Conservation (phyloP, 495 filamentous ascomycete genomes). For the Geopyxis carbonaria region DNA sequence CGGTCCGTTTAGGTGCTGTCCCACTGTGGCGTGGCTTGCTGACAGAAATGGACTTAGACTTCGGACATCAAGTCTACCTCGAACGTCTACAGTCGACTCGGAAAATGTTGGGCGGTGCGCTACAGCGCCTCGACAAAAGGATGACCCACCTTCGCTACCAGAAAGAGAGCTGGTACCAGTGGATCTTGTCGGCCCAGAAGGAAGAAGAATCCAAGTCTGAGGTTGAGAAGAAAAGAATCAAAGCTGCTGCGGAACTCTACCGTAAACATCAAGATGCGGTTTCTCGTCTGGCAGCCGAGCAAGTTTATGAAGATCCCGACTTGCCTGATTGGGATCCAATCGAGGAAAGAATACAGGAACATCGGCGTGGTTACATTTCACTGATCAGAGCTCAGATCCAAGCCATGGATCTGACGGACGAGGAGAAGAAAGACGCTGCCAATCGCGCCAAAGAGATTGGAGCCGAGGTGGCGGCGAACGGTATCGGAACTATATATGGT, state of each 20-base stretch:
- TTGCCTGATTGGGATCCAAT: conserved; percentile 42
- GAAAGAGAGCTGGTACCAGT: conserved; percentile 34
- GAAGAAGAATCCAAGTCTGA: conserved; percentile 33
- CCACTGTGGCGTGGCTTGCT: conserved; percentile 3
- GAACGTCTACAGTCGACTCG: conserved; percentile 31
- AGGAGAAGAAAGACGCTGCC: conserved; percentile 10
- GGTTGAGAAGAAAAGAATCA: conserved; percentile 37
- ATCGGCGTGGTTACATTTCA: conserved; percentile 30
- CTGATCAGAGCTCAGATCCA: conserved; percentile 9
- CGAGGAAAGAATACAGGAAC: conserved; percentile 33
- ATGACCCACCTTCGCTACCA: conserved; percentile 32
- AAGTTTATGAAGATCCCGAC: conserved; percentile 23
- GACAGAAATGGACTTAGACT: conserved; percentile 23
- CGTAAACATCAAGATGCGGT: conserved; percentile 33
- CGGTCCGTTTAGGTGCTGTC: conserved; percentile 17
- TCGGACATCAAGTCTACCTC: conserved; percentile 31
- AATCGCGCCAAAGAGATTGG: neutral
- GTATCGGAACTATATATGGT: neutral
- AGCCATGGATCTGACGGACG: conserved; percentile 10
- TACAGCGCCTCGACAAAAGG: conserved; percentile 33
- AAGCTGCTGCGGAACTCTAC: conserved; percentile 35
- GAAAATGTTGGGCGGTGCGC: conserved; percentile 28
- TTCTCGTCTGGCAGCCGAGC: conserved; percentile 28
- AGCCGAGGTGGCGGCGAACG: neutral
- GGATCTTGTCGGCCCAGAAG: conserved; percentile 32